These are phyloP conservation scores for Colletotrichum viniferum DNA, from an alignment of 2,329 filamentous ascomycete genomes.

Conservation along the genomic window DNA sequence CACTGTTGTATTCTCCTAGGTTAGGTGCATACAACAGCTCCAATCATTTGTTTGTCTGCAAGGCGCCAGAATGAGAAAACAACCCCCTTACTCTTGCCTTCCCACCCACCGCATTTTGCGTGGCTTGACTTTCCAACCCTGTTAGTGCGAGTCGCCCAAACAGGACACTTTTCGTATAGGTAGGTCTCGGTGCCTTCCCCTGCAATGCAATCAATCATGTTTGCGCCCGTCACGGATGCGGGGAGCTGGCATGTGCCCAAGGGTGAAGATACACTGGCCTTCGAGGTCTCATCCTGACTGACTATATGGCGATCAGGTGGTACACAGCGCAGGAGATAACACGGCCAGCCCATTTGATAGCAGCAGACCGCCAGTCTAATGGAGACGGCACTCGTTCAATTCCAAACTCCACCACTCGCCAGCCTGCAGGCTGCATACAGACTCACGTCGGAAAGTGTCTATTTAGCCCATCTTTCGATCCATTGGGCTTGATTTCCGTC, in stretches of 20 bases:
- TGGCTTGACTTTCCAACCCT: not conserved
- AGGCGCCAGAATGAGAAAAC: not conserved
- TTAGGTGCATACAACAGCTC: not conserved
- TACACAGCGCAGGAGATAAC: not conserved
- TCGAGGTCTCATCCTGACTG: not conserved
- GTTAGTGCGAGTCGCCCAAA: not conserved
- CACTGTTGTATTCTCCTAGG: not conserved
- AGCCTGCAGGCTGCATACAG: no score
- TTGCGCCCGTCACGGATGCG: not conserved
- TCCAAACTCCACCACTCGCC: not conserved
- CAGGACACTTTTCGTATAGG: not conserved
- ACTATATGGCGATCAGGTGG: not conserved
- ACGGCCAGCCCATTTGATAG: not conserved
- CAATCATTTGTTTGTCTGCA: not conserved
- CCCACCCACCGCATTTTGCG: not conserved
- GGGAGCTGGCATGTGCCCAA: not conserved
- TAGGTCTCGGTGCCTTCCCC: not conserved
- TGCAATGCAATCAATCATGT: not conserved
- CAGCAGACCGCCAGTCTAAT: not conserved
- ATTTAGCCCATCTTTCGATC: not conserved
- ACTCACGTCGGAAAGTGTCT: not conserved
- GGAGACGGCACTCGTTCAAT: not conserved
- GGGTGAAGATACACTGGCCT: not conserved
- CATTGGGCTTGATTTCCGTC: not conserved
- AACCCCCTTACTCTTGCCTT: not conserved